Evolutionary conservation across 78 protist species (phyloP).

Genomic region (Chrysochromulina tobinii): DNA sequence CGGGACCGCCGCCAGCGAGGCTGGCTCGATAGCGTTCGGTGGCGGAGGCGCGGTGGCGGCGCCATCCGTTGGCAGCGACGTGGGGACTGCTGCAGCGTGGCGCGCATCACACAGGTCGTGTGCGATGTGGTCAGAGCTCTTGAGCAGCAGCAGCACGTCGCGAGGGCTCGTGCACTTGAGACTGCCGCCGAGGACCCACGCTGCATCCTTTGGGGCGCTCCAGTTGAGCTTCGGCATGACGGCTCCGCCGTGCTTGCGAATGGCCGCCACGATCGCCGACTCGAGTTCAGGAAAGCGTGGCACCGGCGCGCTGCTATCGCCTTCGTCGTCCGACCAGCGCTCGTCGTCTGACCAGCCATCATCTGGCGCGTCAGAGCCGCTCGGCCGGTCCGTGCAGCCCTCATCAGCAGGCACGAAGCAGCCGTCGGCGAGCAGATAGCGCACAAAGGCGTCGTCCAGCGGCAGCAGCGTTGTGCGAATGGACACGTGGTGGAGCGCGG

Average conservation of each 20-base stretch:
- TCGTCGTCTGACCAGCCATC: not conserved
- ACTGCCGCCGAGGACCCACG: constrained; percentile 4
- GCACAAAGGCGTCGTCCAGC: not conserved
- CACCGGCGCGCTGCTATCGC: not conserved
- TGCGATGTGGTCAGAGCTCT: not conserved
- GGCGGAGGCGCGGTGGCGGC: not conserved
- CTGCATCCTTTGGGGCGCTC: not conserved
- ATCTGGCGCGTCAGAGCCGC: not conserved
- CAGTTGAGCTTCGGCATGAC: not conserved
- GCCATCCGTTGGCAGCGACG: not conserved
- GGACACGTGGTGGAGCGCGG: not conserved
- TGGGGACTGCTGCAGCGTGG: not conserved
- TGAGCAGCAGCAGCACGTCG: not conserved
- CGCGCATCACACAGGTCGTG: not conserved
- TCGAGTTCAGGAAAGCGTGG: not conserved
- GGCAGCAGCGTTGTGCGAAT: not conserved
- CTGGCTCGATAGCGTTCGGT: not conserved
- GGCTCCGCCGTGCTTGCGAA: not conserved
- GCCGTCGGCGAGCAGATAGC: not conserved
- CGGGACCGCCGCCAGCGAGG: too few relatives aligned
- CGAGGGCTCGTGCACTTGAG: not conserved
- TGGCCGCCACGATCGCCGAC: not conserved
- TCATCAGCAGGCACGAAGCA: not conserved
- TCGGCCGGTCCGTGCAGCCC: too few relatives aligned
- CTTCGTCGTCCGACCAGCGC: not conserved